Base-by-base conservation (phyloP, 2,329 filamentous ascomycete genomes). In the Epichloe coenophiala region DNA sequence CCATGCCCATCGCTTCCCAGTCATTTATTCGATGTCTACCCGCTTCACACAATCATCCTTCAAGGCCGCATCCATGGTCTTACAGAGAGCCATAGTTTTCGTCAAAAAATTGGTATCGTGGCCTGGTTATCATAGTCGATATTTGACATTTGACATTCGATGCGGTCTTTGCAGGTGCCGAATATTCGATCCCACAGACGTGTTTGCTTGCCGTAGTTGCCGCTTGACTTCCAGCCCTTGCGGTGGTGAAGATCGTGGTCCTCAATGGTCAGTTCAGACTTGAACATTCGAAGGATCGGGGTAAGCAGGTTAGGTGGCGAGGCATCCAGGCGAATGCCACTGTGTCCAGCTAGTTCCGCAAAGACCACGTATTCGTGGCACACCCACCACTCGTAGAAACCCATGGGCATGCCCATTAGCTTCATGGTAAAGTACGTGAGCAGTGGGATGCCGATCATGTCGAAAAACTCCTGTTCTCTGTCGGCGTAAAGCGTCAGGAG, bases 311-410 rank as follows among this genome's bases (percentile, higher is more conserved):
- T 52, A 7, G 50, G 33, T 3, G 50, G 50, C 27, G 51, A 47
- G 15, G 51, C 47, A 12, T 44, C 8, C 1, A 52, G 19, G 1
- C 51, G 47, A 3, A 50, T 38, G 15, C 51, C 51, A 15, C 51
- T 52, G 33, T 52, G 51, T 19, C 51, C 51, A n/a, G 47, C 47
- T 4, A 52, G 39, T 17, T 52, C 51, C 8, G 47, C 51, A 17
- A 52, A 52, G n/a, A 52, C 47, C 6, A 52, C 33, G 5, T 52
- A 52, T 39, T 52, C 39, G 35, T 52, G 51, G 36, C 51, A 52
- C 9, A 52, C 43, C 51, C 51, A 52, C 51, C 51, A 52, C 19
- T 52, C 51, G 9, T 52, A 52, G 19, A 52, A 52, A 13, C 51
- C 51, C 51, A 52, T 52, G 2, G 51, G 51, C 8, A 52, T 50